Conservation (phyloP, 2,329 filamentous ascomycete genomes). For the Paraphaeosphaeria sporulosa region DNA sequence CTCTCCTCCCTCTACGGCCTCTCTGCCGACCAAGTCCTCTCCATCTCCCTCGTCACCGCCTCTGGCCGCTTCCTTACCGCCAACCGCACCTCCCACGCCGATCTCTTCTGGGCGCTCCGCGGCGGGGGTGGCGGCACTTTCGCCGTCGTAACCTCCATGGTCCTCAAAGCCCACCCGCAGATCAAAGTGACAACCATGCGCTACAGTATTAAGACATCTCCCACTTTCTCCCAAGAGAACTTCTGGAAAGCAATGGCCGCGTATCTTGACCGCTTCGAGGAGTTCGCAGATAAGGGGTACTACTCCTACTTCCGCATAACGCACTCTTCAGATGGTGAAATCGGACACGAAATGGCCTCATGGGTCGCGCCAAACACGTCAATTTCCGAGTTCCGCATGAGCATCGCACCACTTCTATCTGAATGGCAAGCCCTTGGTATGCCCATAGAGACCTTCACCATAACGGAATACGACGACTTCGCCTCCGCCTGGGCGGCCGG, state of each 20-base stretch:
- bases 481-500: constrained; percentile 30
- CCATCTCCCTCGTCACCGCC: constrained; percentile 20
- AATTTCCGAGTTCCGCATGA: constrained; percentile 10
- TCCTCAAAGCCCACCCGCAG: constrained; percentile 25
- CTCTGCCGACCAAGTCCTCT: background rate
- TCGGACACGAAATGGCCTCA: constrained; percentile 15
- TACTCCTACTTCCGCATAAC: constrained; percentile 19
- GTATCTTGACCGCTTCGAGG: constrained; percentile 12
- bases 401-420: constrained; percentile 13
- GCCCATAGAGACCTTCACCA: constrained; percentile 28
- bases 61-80: constrained; percentile 21
- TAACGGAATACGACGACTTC: constrained; percentile 21
- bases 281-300: constrained; percentile 16
- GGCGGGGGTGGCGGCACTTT: constrained; percentile 40
- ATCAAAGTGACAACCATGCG: constrained; percentile 25
- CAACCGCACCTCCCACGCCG: constrained; percentile 36
- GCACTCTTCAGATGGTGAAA: constrained; percentile 12
- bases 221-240: background rate
- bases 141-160: constrained; percentile 46
- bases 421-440: constrained; percentile 18
- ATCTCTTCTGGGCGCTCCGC: constrained; percentile 49
- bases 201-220: background rate
- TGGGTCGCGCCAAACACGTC: constrained; percentile 18
- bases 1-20: constrained; percentile 1
- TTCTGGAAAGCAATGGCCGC: constrained; percentile 25